Evolutionary conservation across 116 monocot genomes (phyloP), one percentile per base, ranked within the genome.

Genomic region (Papilionanthe hybrid): DNA sequence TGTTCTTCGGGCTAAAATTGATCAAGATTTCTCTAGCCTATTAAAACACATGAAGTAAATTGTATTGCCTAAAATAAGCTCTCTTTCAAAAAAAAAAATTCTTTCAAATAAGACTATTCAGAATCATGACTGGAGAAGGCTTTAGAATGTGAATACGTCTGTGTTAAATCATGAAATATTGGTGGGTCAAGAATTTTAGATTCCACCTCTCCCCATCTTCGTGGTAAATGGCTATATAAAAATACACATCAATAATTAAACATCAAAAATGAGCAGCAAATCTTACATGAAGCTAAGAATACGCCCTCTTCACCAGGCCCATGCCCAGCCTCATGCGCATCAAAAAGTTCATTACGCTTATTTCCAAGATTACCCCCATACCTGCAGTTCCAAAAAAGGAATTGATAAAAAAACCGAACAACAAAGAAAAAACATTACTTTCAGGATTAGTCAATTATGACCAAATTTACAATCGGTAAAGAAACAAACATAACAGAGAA

Each of bases 341-440:
- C 96, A 90, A 96, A 92, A 25, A 96, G 89, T 86, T 96, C 93
- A 78, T 91, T 78, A 76, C 96, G 75, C 78, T 94, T 93, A 50
- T 79, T 87, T 63, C 89, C 96, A 75, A 91, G 84, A 77, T 42
- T 85, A 82, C 77, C 87, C 73, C 83, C 87, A 72, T 87, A 82
- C 80, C 92, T 92, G 81, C 58, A 69, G 50, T 75, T 67, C 9
- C 74, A 83, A 20, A 55, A 1, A 58, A 60, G 28, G 50, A 49
- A 73, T 44, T 43, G 9, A 73, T 69, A 73, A 18, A 73, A 9
- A 20, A 44, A 43, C 9, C 43, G 44, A 29, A 41, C 15, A 25
- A 22, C 7, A 20, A 44, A 42, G n/a, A 2, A 8, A 42, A 44
- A 73, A 45, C 5, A n/a, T 0, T 73, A 73, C 22, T 44, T 73